These are phyloP conservation scores for Linnemannia exigua DNA, from an alignment of 192 early-diverging fungal species.

Conservation along the genomic window DNA sequence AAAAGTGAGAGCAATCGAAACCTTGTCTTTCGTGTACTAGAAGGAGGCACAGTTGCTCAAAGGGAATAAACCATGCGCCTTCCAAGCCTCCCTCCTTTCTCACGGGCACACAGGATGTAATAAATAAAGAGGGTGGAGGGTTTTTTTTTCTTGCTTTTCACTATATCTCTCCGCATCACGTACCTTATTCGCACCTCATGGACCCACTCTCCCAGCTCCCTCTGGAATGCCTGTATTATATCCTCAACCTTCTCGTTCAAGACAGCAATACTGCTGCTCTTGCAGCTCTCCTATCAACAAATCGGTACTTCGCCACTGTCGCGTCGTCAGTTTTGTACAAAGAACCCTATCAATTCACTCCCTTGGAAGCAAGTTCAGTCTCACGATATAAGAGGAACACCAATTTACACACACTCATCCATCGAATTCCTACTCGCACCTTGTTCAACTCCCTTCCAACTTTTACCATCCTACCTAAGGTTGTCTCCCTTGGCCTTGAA, in stretches of 20 bases:
- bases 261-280: not conserved
- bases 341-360: not conserved
- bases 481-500: not conserved
- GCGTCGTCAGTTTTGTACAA: not conserved
- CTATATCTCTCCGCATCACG: no score
- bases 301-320: not conserved
- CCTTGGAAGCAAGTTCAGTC: not conserved
- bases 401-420: not conserved
- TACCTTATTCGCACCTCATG: no score
- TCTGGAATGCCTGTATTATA: not conserved
- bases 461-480: not conserved
- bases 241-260: not conserved
- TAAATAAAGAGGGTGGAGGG: no score
- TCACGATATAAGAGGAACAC: no score
- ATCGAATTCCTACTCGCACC: not conserved
- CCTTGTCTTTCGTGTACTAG: no score
- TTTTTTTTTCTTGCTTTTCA: no score
- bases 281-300: not conserved
- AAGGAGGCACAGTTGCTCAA: no score
- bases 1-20: no score
- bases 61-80: no score
- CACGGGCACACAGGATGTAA: no score
- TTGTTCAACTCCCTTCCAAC: not conserved
- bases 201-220: no score
- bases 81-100: no score